Percentiles rank a stretch among this genome's conserved stretches.
Evolutionary conservation across 23 red algal species (phyloP).

Genomic region (Gracilaria gracilis): DNA sequence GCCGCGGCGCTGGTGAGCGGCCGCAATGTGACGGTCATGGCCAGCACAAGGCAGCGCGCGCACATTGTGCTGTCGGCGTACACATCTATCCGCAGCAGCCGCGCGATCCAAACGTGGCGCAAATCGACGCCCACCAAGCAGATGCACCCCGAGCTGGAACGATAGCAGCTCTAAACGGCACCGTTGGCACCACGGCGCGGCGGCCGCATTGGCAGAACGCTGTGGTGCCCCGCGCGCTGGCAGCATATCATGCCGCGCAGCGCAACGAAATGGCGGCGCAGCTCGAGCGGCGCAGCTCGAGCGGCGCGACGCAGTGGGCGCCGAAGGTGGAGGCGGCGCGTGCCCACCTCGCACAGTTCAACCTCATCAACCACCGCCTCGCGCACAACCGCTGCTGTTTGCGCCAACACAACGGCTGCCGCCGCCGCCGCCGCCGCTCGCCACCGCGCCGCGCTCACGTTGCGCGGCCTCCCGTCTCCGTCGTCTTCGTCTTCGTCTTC

Average conservation of each 20-base stretch:
- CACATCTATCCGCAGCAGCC: conserved; percentile 14
- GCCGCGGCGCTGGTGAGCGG: not conserved
- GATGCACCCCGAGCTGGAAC: not conserved
- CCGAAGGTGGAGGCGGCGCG: conserved; percentile 20
- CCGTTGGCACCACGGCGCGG: no score
- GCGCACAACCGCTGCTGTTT: conserved; percentile 50
- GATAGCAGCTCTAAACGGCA: no score
- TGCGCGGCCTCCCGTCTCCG: not conserved
- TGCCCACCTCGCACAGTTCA: conserved; percentile 34
- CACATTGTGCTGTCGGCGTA: conserved; percentile 42
- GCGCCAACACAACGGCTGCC: not conserved
- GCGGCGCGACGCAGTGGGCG: not conserved
- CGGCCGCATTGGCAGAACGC: no score
- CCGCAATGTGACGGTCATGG: conserved; percentile 46
- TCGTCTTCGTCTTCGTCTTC: not conserved
- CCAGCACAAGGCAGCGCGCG: conserved; percentile 11
- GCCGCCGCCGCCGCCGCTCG: not conserved
- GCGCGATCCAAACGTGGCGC: conserved; percentile 17
- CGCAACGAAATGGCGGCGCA: conserved; percentile 38
- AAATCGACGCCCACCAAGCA: conserved; percentile 4
- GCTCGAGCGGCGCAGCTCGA: conserved; percentile 9
- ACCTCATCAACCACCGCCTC: conserved; percentile 39
- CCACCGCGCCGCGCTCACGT: conserved; percentile 6
- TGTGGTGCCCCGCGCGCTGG: not conserved
- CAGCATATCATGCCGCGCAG: conserved; percentile 7